Base-by-base conservation (phyloP, 441 rosid genomes). In the Sinapis alba region DNA sequence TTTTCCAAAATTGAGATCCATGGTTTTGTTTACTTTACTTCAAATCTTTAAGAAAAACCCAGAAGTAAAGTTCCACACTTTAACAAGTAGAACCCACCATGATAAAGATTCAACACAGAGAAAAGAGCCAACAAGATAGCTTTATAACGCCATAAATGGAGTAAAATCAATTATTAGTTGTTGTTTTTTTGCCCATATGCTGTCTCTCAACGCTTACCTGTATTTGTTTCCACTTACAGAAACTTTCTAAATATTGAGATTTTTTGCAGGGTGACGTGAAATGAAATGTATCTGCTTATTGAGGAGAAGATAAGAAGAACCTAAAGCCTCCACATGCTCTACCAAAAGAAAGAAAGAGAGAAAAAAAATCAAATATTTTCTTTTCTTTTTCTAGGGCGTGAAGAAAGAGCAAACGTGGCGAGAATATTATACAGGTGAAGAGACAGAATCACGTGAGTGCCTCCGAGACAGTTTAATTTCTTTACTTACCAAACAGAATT, bases 1-100 rank as follows among this genome's bases (percentile, higher is more conserved):
- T 80, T 79, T 87, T 4, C 90, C 89, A 70, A 78, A 34, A 60
- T 83, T 89, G 65, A 84, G 89, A 87, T 89, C 93, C 99, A 94
- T 92, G 15, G 57, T 53, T 41, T 62, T 38, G 68, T 10, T 54
- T 6, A 47, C 79, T 74, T 66, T 12, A 43, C 45, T 38, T 38
- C 45, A 12, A 36, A 36, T 36, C 43, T 23, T 23, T 23, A 23
- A 2, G n/a, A n/a, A 41, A 76, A 76, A 69, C 72, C 68, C 77
- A 36, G 58, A 77, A 24, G 21, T 19, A 69, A 68, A 75, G 47
- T 62, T 8, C 63, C 23, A 60, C 11, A 72, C 53, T 63, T 56
- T 18, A 34, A 45, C 6, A 76, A 78, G 18, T n/a, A 76, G 21
- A 50, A 50, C 56, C 56, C 56, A 50, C 56, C 56, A 50, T 50